Evolutionary conservation across 75 land plant genomes (phyloP).

Genomic region (Selaginella moellendorffii): DNA sequence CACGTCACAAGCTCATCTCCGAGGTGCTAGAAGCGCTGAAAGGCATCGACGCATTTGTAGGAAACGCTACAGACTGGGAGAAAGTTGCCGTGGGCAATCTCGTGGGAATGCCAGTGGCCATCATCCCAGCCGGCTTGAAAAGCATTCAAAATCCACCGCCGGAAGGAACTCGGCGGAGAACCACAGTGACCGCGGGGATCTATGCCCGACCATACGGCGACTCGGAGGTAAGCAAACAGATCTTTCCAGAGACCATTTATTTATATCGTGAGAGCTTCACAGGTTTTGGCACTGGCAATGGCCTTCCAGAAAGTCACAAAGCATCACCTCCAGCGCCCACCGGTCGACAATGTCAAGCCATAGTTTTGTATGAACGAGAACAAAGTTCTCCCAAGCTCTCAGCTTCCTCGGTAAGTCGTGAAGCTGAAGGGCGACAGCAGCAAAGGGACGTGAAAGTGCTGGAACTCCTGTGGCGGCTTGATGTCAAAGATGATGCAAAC

Average conservation of each 20-base stretch:
- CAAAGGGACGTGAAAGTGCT: slow-evolving; percentile 92
- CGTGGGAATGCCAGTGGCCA: slow-evolving; percentile 64
- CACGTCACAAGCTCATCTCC: slow-evolving; percentile 42
- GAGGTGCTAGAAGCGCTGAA: slow-evolving; percentile 46
- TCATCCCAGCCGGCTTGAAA: slow-evolving; percentile 59
- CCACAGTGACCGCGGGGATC: slow-evolving; percentile 55
- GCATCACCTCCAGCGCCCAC: slow-evolving; percentile 64
- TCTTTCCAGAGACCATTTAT: neutral
- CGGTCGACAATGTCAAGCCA: slow-evolving; percentile 36
- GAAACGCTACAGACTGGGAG: slow-evolving; percentile 89
- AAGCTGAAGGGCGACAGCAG: slow-evolving; percentile 79
- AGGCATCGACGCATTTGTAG: slow-evolving; percentile 60
- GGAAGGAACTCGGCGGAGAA: slow-evolving; percentile 32
- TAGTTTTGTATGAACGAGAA: no score
- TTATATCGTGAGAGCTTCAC: neutral
- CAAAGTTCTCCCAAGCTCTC: no score
- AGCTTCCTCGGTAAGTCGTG: slow-evolving; percentile 85
- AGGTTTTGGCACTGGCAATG: slow-evolving; percentile 70
- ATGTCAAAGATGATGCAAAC: slow-evolving; percentile 78
- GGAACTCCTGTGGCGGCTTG: slow-evolving; percentile 41
- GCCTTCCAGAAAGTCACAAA: slow-evolving; percentile 55
- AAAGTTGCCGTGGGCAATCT: slow-evolving; percentile 69
- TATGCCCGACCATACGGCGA: slow-evolving; percentile 58
- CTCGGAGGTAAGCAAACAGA: slow-evolving; percentile 32
- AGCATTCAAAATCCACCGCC: slow-evolving; percentile 28